Evolutionary conservation across 306 rosid genomes (phyloP).

Genomic region (Carpinus viminea): DNA sequence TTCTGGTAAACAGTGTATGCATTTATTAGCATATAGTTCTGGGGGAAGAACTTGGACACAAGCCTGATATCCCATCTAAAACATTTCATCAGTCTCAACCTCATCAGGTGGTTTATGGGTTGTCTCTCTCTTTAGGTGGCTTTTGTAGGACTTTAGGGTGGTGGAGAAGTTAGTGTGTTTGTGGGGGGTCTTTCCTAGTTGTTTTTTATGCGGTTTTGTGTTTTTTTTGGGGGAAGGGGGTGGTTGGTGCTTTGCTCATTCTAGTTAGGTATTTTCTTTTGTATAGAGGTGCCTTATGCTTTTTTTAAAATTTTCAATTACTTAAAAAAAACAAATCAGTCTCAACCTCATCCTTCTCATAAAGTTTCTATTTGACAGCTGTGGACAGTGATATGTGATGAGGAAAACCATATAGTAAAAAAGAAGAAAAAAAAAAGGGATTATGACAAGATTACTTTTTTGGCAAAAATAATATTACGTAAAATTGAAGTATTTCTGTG

Average conservation of each 20-base stretch:
- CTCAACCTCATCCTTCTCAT: conserved; percentile 11
- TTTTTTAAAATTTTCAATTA: no score
- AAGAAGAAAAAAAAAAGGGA: neutral
- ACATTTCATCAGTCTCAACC: neutral
- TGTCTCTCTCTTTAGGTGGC: no score
- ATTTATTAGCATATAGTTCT: neutral
- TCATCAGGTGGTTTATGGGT: neutral
- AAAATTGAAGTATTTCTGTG: conserved; percentile 17
- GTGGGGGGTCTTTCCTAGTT: no score
- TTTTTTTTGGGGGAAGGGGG: no score
- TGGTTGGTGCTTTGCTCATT: no score
- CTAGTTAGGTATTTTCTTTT: no score
- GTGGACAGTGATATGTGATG: neutral
- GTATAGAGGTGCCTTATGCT: no score
- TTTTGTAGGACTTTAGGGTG: no score
- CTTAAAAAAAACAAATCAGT: neutral
- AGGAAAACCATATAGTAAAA: conserved; percentile 17
- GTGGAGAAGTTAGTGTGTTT: no score
- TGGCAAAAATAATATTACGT: neutral
- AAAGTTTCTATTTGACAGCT: conserved; percentile 18
- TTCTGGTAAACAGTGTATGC: neutral
- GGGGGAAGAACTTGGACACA: neutral
- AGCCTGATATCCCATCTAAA: neutral
- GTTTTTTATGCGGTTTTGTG: no score
- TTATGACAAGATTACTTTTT: neutral